phyloP scores from a whole-genome alignment of 495 filamentous ascomycete genomes.

The Lepidopterella palustris region DNA sequence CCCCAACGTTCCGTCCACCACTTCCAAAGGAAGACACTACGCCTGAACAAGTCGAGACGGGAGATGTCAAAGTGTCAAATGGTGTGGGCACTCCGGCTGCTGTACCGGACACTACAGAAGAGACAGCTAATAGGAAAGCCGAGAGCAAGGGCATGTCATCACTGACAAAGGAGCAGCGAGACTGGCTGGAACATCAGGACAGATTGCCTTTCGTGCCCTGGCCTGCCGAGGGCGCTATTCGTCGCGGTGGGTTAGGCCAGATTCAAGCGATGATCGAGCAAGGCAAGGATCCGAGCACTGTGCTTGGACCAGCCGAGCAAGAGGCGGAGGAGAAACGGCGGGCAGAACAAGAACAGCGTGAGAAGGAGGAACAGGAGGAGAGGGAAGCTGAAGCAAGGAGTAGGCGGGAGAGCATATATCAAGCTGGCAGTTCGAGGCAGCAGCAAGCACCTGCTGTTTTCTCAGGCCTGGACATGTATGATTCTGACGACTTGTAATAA shows the following conservation, averaged over 20 bases:
- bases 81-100: slow-evolving; percentile 9
- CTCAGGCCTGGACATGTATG: slow-evolving; percentile 10
- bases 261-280: slow-evolving; percentile 52
- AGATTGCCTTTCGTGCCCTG: slow-evolving; percentile 56
- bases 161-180: slow-evolving; percentile 33
- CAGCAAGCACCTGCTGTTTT: not conserved
- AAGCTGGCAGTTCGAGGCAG: not conserved
- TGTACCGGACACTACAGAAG: slow-evolving; percentile 14
- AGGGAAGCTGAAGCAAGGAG: slow-evolving; percentile 26
- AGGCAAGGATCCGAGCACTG: slow-evolving; percentile 50
- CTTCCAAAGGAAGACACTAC: slow-evolving; percentile 23
- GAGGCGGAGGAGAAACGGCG: slow-evolving; percentile 41
- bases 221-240: slow-evolving; percentile 59
- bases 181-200: slow-evolving; percentile 48
- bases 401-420: not conserved
- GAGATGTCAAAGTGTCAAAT: slow-evolving; percentile 3
- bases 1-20: slow-evolving; percentile 50
- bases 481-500: slow-evolving; percentile 6
- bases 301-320: slow-evolving; percentile 42
- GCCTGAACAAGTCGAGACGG: slow-evolving; percentile 19
- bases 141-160: slow-evolving; percentile 29
- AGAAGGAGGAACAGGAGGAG: slow-evolving; percentile 35
- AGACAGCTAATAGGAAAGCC: slow-evolving; percentile 5
- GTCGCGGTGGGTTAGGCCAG: slow-evolving; percentile 53
- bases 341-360: slow-evolving; percentile 40